phyloP scores from a whole-genome alignment of 148 eudicot genomes.

The Rhododendron molle region DNA sequence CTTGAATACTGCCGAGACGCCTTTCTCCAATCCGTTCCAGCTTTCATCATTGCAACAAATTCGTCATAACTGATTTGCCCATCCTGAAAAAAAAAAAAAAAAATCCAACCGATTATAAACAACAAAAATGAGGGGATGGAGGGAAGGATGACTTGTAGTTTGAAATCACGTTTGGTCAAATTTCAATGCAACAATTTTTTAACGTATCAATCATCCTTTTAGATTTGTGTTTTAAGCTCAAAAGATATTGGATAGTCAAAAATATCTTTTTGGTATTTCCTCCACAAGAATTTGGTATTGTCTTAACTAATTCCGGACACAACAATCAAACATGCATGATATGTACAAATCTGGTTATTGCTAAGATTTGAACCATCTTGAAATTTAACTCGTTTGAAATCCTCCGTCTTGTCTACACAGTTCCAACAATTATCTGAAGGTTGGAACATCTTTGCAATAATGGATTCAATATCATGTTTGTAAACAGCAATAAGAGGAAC shows the following conservation, averaged over 20 bases:
- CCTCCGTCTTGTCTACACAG: not conserved
- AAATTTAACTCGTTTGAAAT: not conserved
- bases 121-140: not conserved
- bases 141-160: not conserved
- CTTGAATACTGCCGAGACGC: constrained; percentile 46
- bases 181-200: not conserved
- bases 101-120: not conserved
- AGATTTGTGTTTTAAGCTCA: not conserved
- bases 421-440: not conserved
- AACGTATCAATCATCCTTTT: not conserved
- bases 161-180: not conserved
- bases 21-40: constrained; percentile 54
- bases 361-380: not conserved
- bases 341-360: not conserved
- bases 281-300: not conserved
- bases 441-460: not conserved
- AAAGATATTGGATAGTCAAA: not conserved
- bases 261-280: not conserved
- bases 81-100: constrained; percentile 26
- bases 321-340: not conserved
- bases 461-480: not conserved
- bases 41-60: constrained; percentile 48
- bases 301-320: not conserved
- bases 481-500: not conserved
- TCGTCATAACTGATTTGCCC: constrained; percentile 50